Evolutionary conservation across 805 yeast genomes (phyloP).

Genomic region (Candida nemodendra): DNA sequence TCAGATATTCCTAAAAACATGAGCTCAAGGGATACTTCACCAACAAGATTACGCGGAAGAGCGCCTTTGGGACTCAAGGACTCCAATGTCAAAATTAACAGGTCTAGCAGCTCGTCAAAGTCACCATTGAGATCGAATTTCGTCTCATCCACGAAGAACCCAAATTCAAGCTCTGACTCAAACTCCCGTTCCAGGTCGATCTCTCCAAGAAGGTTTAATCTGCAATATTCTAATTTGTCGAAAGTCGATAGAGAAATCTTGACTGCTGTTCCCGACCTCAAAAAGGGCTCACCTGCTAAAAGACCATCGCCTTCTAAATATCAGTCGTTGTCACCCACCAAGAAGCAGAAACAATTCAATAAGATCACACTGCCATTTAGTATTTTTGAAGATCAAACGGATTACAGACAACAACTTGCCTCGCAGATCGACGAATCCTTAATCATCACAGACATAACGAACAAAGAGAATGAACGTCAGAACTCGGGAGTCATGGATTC

Average conservation of each 20-base stretch:
- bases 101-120: conserved; percentile 2
- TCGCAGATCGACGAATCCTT: conserved; percentile 6
- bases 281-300: conserved; percentile 13
- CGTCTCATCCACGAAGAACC: neutral
- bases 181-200: conserved; percentile 8
- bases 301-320: conserved; percentile 8
- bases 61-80: conserved; percentile 9
- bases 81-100: neutral
- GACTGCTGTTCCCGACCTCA: conserved; percentile 2
- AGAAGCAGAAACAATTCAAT: conserved; percentile 8
- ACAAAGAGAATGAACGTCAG: conserved; percentile 17
- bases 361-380: conserved; percentile 11
- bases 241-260: conserved; percentile 12
- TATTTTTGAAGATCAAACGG: conserved; percentile 19
- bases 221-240: conserved; percentile 8
- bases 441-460: conserved; percentile 5
- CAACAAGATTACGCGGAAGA: conserved; percentile 7
- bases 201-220: conserved; percentile 7
- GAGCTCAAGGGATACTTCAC: conserved; percentile 3
- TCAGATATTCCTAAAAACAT: too few species aligned
- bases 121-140: conserved; percentile 2
- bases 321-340: conserved; percentile 12
- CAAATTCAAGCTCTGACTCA: conserved; percentile 3
- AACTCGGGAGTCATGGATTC: neutral
- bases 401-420: conserved; percentile 11